Evolutionary conservation across 2,329 filamentous ascomycete species (phyloP), one percentile per base, ranked within the genome.

Genomic region (Alternaria infectoria): DNA sequence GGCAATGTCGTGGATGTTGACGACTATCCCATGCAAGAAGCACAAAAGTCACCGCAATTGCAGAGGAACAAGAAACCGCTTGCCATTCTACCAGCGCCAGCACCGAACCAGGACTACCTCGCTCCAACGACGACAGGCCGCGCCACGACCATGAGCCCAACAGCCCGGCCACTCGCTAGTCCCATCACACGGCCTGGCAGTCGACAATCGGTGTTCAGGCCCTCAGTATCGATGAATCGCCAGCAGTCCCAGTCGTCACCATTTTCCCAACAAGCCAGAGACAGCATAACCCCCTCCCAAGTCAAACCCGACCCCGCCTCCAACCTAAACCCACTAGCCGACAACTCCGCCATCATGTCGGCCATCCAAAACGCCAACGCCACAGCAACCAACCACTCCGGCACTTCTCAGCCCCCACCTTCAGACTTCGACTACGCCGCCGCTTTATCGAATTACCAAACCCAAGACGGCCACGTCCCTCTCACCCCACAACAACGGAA

Each of bases 1-100:
- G 86, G 87, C 19, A 88, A 87, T 69, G 85, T 90, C 11, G 87
- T 90, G 25, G 88, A 90, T 73, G 83, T 89, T 46, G 85, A 83
- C n/a, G 87, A 90, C 72, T 85, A 83, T 63, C 80, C 75, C 52
- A 80, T 72, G 64, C 82, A 73, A 44, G 71, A 74, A 13, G 58
- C 78, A 57, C 71, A 67, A 55, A 75, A 76, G 47, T 76, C 74
- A 7, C 73, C 74, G 11, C 71, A 72, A 40, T 79, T 69, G 75
- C 83, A 67, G 75, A 82, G 77, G 59, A 72, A 57, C 26, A 79
- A 74, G 60, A 71, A 73, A 32, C 79, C 80, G 15, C 75, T 81
- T 54, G 76, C 77, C 6, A 72, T 81, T 54, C 67, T 81, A 17
- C 78, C 79, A 9, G 77, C 79, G 10, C 70, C 71, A 15, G 61